Conservation (phyloP, 352 stramenopile species). For the Phytophthora europaea region DNA sequence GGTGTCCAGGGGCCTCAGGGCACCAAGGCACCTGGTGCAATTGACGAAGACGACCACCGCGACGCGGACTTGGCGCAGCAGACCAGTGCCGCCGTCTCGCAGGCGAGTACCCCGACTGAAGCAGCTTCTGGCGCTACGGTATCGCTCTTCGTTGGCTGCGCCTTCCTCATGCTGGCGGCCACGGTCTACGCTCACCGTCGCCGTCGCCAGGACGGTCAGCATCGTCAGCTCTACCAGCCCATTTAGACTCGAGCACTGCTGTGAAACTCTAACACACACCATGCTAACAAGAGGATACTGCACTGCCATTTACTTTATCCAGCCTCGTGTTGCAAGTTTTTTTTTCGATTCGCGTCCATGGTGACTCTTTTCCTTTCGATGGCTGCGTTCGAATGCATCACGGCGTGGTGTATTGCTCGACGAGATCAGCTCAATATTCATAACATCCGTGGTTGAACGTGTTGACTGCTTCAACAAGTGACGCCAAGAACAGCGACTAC, state of each 20-base stretch:
- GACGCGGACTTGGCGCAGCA: slow-evolving; percentile 26
- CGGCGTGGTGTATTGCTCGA: too few species aligned
- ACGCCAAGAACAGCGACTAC: not conserved
- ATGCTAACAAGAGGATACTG: slow-evolving; percentile 5
- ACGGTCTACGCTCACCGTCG: slow-evolving; percentile 32
- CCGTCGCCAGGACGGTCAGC: slow-evolving; percentile 26
- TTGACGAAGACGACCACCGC: slow-evolving; percentile 21
- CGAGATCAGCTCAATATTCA: too few species aligned
- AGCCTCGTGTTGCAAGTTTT: not conserved
- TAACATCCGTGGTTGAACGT: too few species aligned
- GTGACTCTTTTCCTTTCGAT: not conserved
- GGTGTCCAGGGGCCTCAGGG: slow-evolving; percentile 6
- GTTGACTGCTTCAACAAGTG: too few species aligned
- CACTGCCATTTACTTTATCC: not conserved
- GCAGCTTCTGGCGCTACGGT: slow-evolving; percentile 25
- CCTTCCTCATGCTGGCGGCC: slow-evolving; percentile 31
- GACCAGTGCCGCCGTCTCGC: slow-evolving; percentile 26
- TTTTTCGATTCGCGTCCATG: not conserved
- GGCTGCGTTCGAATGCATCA: too few species aligned
- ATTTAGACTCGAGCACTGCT: slow-evolving; percentile 26
- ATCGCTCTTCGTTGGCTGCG: slow-evolving; percentile 36
- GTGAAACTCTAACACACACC: not conserved
- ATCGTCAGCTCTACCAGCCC: slow-evolving; percentile 29
- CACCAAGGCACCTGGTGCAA: slow-evolving; percentile 11
- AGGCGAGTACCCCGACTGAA: slow-evolving; percentile 15